Base-by-base conservation (phyloP, 2,329 filamentous ascomycete genomes). In the Diaporthe sp. region DNA sequence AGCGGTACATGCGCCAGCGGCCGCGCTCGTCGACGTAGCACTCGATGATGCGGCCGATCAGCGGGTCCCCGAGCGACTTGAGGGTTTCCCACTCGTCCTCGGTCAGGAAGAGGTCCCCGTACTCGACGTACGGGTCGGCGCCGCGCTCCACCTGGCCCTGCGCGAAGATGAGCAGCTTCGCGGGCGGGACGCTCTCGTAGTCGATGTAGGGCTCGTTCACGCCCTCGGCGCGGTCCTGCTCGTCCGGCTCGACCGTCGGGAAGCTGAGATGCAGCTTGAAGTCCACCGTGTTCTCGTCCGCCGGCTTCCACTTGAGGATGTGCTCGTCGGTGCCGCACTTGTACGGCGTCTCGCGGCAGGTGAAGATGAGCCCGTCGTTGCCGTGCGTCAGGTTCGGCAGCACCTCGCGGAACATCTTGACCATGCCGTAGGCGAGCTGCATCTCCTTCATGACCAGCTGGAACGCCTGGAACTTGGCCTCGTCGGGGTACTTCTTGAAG, bases 301-400 rank as follows among this genome's bases (percentile, higher is more conserved):
- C 95, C 0, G 96, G 95, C 85, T 99, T 99, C 97, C 97, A 99
- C 84, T 99, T 99, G 53, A 99, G 88, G 78, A 98, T 99, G 83
- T 98, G 93, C 68, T 91, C 91, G 84, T 99, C 97, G 17, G 97
- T 99, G 79, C 97, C 97, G 79, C 94, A 93, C 80, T 93, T 93
- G 86, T 99, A 99, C 13, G 93, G 90, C 25, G 94, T 95, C 80
- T 92, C 93, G 78, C 94, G 92, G 85, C 96, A 98, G n/a, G 97
- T 98, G 85, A 98, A 99, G 81, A 99, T 98, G 63, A 99, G 90
- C 8, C 97, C 97, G 83, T 99, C 97, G 83, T 98, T 98, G 77
- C 96, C 96, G 82, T 99, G 97, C 79, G 93, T 93, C 49, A 99
- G 90, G 57, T 89, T 92, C 1, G 95, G 96, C 39, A 98, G 91